These are phyloP conservation scores for Plasmodium chabaudi DNA, from an alignment of 169 alveolate species.

Conservation along the genomic window DNA sequence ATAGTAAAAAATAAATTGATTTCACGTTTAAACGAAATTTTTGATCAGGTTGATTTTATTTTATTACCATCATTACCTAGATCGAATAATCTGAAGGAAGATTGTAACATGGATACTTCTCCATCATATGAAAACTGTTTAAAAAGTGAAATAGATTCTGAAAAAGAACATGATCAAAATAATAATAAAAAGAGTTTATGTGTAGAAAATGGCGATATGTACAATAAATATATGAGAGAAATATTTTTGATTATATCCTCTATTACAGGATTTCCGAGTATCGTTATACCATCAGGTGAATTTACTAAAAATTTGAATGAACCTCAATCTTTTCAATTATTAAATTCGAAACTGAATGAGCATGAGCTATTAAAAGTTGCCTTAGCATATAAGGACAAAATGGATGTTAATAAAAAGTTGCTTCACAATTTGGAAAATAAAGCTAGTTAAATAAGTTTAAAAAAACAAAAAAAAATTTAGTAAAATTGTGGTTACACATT, in stretches of 20 bases:
- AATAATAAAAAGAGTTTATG: not conserved
- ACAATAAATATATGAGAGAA: conserved; percentile 66
- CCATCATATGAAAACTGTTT: not conserved
- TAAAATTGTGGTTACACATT: not conserved
- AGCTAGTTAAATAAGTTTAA: not conserved
- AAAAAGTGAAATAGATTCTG: not conserved
- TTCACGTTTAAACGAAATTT: not conserved
- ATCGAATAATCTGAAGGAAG: conserved; percentile 37
- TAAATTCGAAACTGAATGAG: conserved; percentile 22
- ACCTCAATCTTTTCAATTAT: conserved; percentile 41
- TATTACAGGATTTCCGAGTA: conserved; percentile 47
- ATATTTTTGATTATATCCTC: conserved; percentile 44
- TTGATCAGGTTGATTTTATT: conserved; percentile 21
- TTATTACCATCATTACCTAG: conserved; percentile 62
- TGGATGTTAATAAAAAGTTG: conserved; percentile 31
- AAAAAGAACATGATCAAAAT: not conserved
- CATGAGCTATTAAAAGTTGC: conserved; percentile 38
- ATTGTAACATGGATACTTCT: not conserved
- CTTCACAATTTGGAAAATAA: conserved; percentile 16
- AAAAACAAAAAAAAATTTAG: not conserved
- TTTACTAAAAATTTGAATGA: conserved; percentile 49
- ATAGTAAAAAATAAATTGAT: conserved; percentile 10
- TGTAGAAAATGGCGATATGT: not conserved
- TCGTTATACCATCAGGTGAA: conserved; percentile 56
- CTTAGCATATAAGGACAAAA: conserved; percentile 45